Evolutionary conservation across 352 stramenopile species (phyloP), one percentile per base, ranked within the genome.

Genomic region (Phytophthora pinifolia): DNA sequence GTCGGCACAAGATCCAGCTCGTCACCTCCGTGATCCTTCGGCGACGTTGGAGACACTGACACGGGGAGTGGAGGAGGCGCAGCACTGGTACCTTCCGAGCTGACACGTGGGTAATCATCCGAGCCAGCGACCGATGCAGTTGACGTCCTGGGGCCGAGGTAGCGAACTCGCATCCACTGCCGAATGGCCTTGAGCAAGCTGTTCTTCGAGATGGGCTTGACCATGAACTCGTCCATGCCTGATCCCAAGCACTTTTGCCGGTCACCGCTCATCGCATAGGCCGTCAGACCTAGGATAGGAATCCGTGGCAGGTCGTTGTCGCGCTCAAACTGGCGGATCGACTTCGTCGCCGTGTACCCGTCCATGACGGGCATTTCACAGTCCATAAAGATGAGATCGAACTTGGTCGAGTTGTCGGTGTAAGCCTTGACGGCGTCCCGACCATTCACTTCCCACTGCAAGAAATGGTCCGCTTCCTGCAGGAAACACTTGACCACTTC

Each of bases 341-440:
- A 51, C 32, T 62, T 65, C 0, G 81, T 88, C n/a, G 81, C 81
- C 6, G 76, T 70, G 53, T 91, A 91, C 8, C 81, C 81, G 52
- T 91, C 76, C 81, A 91, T 89, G 14, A 89, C 70, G 17, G 81
- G 81, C 81, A 91, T 91, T 51, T 91, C 81, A 46, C 79, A 89
- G 51, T 91, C 81, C 81, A 91, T 91, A 51, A 89, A 88, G 32
- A 91, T 70, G 37, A 89, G 33, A 25, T 87, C 76, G 54, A 81
- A 91, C 37, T 79, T 71, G 18, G 61, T 54, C 25, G 67, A 49
- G 18, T 88, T 57, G 4, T 74, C 50, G 2, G 55, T 72, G 60
- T 87, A 88, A n/a, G 75, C 74, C 20, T 84, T 76, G 13, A 91
- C 62, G 6, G 81, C 81, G 49, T 86, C 70, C 6, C 68, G 66